A percentile compares a stretch with the other conserved stretches of the same genome.
Conservation (phyloP, 352 stramenopile genomes). For the Pythium apleroticum region DNA sequence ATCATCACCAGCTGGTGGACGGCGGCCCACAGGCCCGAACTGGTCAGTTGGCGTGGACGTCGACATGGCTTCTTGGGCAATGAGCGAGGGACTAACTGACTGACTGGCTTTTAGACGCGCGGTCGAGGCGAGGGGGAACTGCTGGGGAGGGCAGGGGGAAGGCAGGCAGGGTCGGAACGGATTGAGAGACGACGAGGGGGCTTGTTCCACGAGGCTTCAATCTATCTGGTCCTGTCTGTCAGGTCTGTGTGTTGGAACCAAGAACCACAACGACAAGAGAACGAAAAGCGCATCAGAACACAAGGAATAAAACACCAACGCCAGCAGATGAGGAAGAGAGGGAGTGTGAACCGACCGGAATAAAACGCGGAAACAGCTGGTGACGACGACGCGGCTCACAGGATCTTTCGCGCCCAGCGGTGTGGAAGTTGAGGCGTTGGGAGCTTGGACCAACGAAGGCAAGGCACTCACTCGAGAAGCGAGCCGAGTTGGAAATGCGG, state of each 20-base stretch:
- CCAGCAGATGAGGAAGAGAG: conserved; percentile 13
- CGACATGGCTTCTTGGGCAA: conserved; percentile 19
- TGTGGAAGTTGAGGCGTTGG: not conserved
- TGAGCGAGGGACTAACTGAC: not conserved
- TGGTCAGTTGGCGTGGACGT: conserved; percentile 21
- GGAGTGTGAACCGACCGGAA: not conserved
- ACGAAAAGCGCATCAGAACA: conserved; percentile 2
- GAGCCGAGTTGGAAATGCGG: not conserved
- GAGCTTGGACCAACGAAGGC: not conserved
- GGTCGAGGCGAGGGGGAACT: not conserved
- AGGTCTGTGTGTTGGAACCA: not conserved
- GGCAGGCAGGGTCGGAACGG: not conserved
- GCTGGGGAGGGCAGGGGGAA: not conserved
- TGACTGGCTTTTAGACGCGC: conserved; percentile 6
- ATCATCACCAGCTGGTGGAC: conserved; percentile 25
- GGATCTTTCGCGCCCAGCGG: conserved; percentile 22
- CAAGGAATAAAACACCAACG: conserved; percentile 5
- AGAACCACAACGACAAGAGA: not conserved
- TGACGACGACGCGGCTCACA: conserved; percentile 15
- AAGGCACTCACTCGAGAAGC: not conserved
- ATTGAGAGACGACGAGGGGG: conserved; percentile 3
- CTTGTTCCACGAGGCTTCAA: not conserved
- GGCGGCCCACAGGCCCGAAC: conserved; percentile 17
- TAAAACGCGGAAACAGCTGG: conserved; percentile 27
- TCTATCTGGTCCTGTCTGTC: conserved; percentile 9